Percentiles rank a stretch among this genome's conserved stretches.
Conservation (phyloP, 78 protist species). For the Guillardia theta region DNA sequence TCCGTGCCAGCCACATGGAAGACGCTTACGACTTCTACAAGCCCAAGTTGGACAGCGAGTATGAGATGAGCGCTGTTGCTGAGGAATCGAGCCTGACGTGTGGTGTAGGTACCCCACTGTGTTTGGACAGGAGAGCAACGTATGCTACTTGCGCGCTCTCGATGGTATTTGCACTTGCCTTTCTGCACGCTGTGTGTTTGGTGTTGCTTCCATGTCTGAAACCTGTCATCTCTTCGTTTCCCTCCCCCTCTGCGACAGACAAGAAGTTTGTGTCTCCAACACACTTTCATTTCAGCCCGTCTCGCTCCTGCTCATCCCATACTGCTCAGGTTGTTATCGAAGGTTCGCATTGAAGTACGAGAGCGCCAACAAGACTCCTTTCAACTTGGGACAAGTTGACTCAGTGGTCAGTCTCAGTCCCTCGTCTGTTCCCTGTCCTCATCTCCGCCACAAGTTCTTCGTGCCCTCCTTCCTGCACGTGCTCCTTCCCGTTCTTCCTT, state of each 20-base stretch:
- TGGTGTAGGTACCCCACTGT: constrained; percentile 16
- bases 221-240: too few relatives aligned
- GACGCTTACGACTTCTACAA: constrained; percentile 95
- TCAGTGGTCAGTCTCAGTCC: too few relatives aligned
- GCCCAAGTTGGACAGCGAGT: constrained; percentile 86
- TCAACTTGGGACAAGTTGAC: too few relatives aligned
- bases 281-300: too few relatives aligned
- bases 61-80: constrained; percentile 64
- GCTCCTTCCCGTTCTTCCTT: too few relatives aligned
- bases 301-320: too few relatives aligned
- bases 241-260: too few relatives aligned
- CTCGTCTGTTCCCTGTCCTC: too few relatives aligned
- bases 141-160: constrained; percentile 56
- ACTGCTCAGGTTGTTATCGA: neutral
- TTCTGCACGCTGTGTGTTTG: too few relatives aligned
- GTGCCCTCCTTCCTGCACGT: too few relatives aligned
- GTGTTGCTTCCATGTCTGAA: too few relatives aligned
- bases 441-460: too few relatives aligned
- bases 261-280: neutral
- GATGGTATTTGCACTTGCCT: neutral
- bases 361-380: neutral
- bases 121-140: constrained; percentile 46
- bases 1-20: constrained; percentile 77
- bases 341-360: neutral
- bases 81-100: neutral